Evolutionary conservation across 495 filamentous ascomycete genomes (phyloP).

Genomic region (Penicillium cosmopolitanum): DNA sequence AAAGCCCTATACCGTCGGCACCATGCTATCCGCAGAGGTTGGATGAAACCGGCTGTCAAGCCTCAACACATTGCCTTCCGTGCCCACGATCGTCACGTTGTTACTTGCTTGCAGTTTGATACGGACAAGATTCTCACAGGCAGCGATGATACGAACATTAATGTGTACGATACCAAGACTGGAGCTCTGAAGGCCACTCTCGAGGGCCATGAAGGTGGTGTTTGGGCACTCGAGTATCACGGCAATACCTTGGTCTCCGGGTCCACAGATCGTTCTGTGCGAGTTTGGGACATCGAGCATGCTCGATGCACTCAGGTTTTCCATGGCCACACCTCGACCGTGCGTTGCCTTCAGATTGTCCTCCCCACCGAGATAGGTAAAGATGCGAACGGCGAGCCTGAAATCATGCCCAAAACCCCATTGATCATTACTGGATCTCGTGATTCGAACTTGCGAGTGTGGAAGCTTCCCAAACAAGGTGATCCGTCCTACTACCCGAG

Average conservation of each 20-base stretch:
- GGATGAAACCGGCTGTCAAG: conserved; percentile 83
- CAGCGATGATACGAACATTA: conserved; percentile 96
- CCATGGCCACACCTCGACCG: conserved; percentile 96
- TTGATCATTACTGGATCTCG: conserved; percentile 97
- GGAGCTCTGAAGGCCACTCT: conserved; percentile 81
- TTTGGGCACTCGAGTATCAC: conserved; percentile 97
- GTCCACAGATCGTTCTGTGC: conserved; percentile 92
- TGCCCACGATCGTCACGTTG: conserved; percentile 93
- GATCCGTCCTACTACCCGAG: conserved; percentile 76
- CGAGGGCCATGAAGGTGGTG: conserved; percentile 93
- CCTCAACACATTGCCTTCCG: conserved; percentile 96
- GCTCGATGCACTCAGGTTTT: conserved; percentile 93
- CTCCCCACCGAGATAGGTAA: conserved; percentile 80
- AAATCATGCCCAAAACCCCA: conserved; percentile 89
- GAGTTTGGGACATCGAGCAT: conserved; percentile 96
- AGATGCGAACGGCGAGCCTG: conserved; percentile 69
- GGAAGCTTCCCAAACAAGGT: conserved; percentile 86
- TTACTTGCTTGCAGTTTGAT: conserved; percentile 97
- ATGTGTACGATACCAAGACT: conserved; percentile 97
- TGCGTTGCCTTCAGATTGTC: conserved; percentile 93
- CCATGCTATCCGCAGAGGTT: conserved; percentile 83
- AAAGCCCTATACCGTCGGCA: conserved; percentile 96
- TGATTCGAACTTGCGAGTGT: conserved; percentile 91
- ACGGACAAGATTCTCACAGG: conserved; percentile 97
- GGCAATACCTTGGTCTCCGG: conserved; percentile 95